phyloP scores from a whole-genome alignment of 257 asterid genomes.

The Nyctanthes arbortristis region DNA sequence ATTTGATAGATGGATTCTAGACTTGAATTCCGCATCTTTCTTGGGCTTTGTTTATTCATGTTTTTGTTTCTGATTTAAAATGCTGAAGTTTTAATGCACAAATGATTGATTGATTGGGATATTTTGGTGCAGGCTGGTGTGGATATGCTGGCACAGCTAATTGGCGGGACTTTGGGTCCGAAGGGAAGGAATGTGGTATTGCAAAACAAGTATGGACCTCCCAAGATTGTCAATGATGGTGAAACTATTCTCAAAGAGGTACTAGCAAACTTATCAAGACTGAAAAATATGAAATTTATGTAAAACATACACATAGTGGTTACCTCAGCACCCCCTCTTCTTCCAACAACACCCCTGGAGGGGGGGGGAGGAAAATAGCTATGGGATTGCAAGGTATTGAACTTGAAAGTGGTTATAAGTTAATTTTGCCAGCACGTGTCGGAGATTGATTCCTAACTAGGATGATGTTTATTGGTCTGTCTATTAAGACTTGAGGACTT shows the following conservation, averaged over 20 bases:
- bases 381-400: no score
- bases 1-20: background rate
- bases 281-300: background rate
- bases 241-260: slow-evolving; percentile 94
- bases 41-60: background rate
- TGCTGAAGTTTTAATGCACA: background rate
- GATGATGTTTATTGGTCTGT: background rate
- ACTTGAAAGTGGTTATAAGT: background rate
- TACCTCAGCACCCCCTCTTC: no score
- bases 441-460: background rate
- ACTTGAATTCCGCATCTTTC: slow-evolving; percentile 2
- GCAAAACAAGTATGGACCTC: slow-evolving; percentile 93
- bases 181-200: slow-evolving; percentile 91
- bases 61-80: background rate
- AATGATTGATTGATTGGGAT: background rate
- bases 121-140: slow-evolving; percentile 65
- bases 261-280: background rate
- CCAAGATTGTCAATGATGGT: slow-evolving; percentile 90
- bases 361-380: no score
- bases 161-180: slow-evolving; percentile 89
- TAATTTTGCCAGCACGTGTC: background rate
- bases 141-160: slow-evolving; percentile 71
- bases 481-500: no score
- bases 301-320: background rate
- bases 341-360: no score